These are phyloP conservation scores for Sporothrix luriei DNA, from an alignment of 2,329 filamentous ascomycete genomes.

Conservation along the genomic window DNA sequence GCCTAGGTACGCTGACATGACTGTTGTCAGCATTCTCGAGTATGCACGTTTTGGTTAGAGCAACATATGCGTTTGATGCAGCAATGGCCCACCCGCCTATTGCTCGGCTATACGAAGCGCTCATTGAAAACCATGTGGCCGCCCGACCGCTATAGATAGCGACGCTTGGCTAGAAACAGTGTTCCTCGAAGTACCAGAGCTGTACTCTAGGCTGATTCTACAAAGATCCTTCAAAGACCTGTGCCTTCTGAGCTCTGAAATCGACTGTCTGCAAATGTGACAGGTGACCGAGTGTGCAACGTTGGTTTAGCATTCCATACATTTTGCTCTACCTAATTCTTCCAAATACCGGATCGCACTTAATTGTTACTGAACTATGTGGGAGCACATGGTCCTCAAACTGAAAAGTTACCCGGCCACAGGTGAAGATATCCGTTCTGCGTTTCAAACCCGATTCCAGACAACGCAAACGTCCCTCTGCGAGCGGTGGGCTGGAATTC, in stretches of 20 bases:
- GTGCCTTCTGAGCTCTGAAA: not conserved
- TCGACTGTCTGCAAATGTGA: not conserved
- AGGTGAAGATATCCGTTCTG: not conserved
- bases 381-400: conserved; percentile 14
- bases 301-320: not conserved
- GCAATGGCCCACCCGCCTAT: conserved; percentile 2
- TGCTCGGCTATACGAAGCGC: not conserved
- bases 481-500: not conserved
- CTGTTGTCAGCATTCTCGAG: conserved; percentile 15
- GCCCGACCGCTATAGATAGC: not conserved
- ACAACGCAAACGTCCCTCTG: not conserved
- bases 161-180: not conserved
- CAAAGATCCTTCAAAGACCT: not conserved
- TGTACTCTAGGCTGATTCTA: not conserved
- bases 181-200: not conserved
- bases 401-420: conserved; percentile 2
- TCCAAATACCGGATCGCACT: no score
- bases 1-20: conserved; percentile 3
- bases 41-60: not conserved
- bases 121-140: not conserved
- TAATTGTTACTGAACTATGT: no score
- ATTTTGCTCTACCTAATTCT: not conserved
- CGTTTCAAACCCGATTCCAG: not conserved
- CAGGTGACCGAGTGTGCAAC: not conserved
- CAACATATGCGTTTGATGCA: conserved; percentile 1